These are phyloP conservation scores for Aspergillus clavatus DNA, from an alignment of 2,329 filamentous ascomycete genomes.

Conservation along the genomic window DNA sequence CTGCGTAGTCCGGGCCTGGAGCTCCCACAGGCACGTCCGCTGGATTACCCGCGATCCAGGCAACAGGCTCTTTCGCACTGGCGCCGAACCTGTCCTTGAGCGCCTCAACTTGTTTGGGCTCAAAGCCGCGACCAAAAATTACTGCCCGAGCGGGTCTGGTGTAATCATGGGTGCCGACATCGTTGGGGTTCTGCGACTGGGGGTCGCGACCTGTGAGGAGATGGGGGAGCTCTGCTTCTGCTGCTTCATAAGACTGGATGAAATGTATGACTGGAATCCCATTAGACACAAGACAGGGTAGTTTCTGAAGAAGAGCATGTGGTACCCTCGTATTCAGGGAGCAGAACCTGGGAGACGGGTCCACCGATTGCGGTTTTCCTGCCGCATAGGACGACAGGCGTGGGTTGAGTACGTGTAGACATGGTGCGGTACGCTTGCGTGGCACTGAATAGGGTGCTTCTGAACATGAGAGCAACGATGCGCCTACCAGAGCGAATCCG, in stretches of 20 bases:
- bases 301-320: background rate
- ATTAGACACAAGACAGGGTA: constrained; percentile 1
- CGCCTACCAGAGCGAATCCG: too few relatives aligned
- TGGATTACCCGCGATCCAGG: constrained; percentile 13
- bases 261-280: constrained; percentile 21
- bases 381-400: constrained; percentile 7
- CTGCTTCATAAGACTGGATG: constrained; percentile 14
- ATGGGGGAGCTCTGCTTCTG: constrained; percentile 18
- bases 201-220: constrained; percentile 22
- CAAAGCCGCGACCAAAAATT: constrained; percentile 26
- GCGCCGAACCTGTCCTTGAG: constrained; percentile 6
- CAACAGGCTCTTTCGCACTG: constrained; percentile 7
- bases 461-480: constrained; percentile 3
- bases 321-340: constrained; percentile 7
- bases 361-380: constrained; percentile 3
- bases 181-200: constrained; percentile 13
- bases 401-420: constrained; percentile 7
- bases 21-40: constrained; percentile 7
- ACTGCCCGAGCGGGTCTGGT: constrained; percentile 19
- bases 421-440: constrained; percentile 7
- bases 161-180: constrained; percentile 26
- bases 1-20: constrained; percentile 5
- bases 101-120: constrained; percentile 9
- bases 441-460: constrained; percentile 1
- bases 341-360: background rate